These are phyloP conservation scores for Umbelopsis vinacea DNA, from an alignment of 192 early-diverging fungal species.

Conservation along the genomic window DNA sequence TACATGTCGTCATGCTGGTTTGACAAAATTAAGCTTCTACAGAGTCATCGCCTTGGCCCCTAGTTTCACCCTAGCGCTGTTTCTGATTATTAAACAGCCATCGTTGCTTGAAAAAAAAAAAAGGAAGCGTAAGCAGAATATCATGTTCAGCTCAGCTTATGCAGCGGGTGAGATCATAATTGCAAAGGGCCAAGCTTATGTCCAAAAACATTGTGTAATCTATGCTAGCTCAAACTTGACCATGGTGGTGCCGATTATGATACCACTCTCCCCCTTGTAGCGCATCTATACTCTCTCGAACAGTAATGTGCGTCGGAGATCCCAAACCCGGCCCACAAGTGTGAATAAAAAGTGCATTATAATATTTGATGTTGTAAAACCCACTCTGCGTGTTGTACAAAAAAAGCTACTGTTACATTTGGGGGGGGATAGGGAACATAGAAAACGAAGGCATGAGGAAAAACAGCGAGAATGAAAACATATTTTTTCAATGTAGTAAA, in stretches of 20 bases:
- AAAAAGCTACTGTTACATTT: constrained; percentile 21
- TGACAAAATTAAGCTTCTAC: constrained; percentile 20
- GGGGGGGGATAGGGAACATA: background rate
- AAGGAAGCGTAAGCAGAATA: no score
- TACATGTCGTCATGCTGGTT: constrained; percentile 21
- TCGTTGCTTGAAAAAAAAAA: no score
- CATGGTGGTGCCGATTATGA: background rate
- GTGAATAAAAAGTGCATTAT: background rate
- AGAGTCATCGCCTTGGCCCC: constrained; percentile 6
- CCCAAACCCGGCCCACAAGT: background rate
- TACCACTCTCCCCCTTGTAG: background rate
- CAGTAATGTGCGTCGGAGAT: constrained; percentile 11
- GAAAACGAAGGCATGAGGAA: background rate
- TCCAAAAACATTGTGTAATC: no score
- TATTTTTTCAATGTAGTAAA: background rate
- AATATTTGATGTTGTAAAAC: background rate
- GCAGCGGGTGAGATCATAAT: no score
- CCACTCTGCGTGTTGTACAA: constrained; percentile 13
- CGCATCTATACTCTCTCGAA: background rate
- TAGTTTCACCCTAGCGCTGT: constrained; percentile 10
- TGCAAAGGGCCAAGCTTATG: no score
- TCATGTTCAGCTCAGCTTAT: no score
- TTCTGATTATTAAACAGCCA: background rate
- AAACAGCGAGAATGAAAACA: background rate
- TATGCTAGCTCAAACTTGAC: no score